Evolutionary conservation across 257 asterid species (phyloP).

Genomic region (Asclepias syriaca): DNA sequence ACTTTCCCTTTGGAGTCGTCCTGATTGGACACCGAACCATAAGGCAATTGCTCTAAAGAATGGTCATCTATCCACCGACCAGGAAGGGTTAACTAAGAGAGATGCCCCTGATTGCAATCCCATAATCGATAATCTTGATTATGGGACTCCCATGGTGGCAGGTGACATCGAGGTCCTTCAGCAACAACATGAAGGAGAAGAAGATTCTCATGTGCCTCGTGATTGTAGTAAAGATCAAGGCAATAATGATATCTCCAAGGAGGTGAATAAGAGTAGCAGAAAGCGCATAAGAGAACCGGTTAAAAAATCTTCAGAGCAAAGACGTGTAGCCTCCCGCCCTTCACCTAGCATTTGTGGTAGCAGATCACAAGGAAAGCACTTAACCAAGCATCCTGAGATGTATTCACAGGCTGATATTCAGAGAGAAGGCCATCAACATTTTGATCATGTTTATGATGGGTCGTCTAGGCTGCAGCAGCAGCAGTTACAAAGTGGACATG

Average conservation of each 20-base stretch:
- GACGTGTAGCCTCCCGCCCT: slow-evolving; percentile 17
- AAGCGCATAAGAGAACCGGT: slow-evolving; percentile 11
- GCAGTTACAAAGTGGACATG: slow-evolving; percentile 21
- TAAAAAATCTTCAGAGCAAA: slow-evolving; percentile 20
- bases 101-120: slow-evolving; percentile 14
- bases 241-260: slow-evolving; percentile 13
- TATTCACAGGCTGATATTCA: slow-evolving; percentile 18
- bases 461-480: slow-evolving; percentile 19
- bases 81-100: slow-evolving; percentile 15
- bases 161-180: slow-evolving; percentile 25
- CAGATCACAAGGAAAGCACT: slow-evolving; percentile 6
- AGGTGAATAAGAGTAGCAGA: slow-evolving; percentile 10
- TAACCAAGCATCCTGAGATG: slow-evolving; percentile 20
- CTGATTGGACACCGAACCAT: slow-evolving; percentile 57
- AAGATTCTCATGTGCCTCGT: slow-evolving; percentile 22
- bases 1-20: slow-evolving; percentile 82
- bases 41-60: slow-evolving; percentile 57
- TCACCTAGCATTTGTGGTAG: slow-evolving; percentile 16
- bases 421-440: slow-evolving; percentile 29
- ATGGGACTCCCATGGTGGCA: slow-evolving; percentile 9
- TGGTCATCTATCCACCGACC: slow-evolving; percentile 34
- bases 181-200: slow-evolving; percentile 17
- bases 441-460: slow-evolving; percentile 10
- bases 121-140: slow-evolving; percentile 15
- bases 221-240: slow-evolving; percentile 18